Evolutionary conservation across 2,329 filamentous ascomycete species (phyloP), one percentile per base, ranked within the genome.

Genomic region (Aureobasidium namibiae): DNA sequence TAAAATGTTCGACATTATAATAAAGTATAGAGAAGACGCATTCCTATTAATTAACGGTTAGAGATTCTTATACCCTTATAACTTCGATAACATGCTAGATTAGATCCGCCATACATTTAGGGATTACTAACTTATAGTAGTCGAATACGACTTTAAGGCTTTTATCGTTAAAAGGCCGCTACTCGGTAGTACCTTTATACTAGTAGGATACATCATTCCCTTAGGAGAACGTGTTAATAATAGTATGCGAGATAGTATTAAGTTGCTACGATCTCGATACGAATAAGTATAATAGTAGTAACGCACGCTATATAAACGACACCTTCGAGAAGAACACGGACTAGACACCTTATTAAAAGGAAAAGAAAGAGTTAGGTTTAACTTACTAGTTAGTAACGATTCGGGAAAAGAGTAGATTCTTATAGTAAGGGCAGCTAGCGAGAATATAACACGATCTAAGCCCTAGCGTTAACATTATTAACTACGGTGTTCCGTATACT

Each of bases 351-450:
- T 7, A 13, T 36, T n/a, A 4, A 49, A 49, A 33, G 26, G 45
- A 33, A 49, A 49, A 50, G 29, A 23, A 11, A 23, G 46, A 50
- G 29, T 50, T 23, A 50, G 46, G 21, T 50, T 50, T 8, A n/a
- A 50, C 46, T 50, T n/a, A 18, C 4, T 38, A 50, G 46, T 50
- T 36, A 50, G 29, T 29, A n/a, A 34, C 1, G n/a, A 10, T 50
- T 50, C 21, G 21, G 46, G 29, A 49, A 50, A 50, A 50, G 46
- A 50, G 46, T 50, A 50, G 31, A 23, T n/a, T n/a, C n/a, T n/a
- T n/a, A n/a, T n/a, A n/a, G n/a, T n/a, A n/a, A n/a, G n/a, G n/a
- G n/a, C n/a, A 50, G 46, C 46, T 24, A 50, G 36, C 7, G 21
- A 50, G 46, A 50, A 50, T 50, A 7, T 16, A 50, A 50, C 9